phyloP scores from a whole-genome alignment of 1,139 yeast genomes.

The Scheffersomyces titani region DNA sequence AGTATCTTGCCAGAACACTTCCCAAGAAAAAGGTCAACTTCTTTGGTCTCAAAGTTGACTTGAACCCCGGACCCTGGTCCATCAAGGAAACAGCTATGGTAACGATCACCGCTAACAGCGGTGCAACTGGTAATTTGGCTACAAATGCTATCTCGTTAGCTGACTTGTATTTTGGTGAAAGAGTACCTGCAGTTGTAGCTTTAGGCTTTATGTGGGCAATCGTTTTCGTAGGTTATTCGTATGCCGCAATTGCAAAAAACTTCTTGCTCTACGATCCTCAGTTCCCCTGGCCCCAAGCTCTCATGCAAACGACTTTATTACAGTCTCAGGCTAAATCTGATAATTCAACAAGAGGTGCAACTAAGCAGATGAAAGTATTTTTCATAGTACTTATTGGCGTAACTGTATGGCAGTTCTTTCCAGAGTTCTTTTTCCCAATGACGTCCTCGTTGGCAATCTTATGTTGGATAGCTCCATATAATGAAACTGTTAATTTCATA shows the following conservation, averaged over 20 bases:
- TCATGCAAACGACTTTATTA: constrained; percentile 48
- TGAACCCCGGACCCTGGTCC: constrained; percentile 52
- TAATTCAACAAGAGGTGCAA: constrained; percentile 17
- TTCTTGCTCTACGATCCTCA: constrained; percentile 45
- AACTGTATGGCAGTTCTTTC: constrained; percentile 44
- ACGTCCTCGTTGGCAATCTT: constrained; percentile 41
- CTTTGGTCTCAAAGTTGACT: constrained; percentile 20
- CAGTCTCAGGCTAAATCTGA: constrained; percentile 31
- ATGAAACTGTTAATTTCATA: constrained; percentile 34
- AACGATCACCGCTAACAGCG: constrained; percentile 46
- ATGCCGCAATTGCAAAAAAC: constrained; percentile 45
- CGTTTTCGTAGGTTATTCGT: constrained; percentile 49
- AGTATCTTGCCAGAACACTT: constrained; percentile 34
- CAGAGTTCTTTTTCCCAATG: constrained; percentile 45
- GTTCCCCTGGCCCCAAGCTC: constrained; percentile 47
- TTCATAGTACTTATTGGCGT: constrained; percentile 27
- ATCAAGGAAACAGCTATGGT: constrained; percentile 46
- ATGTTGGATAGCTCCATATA: constrained; percentile 46
- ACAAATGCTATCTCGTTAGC: constrained; percentile 44
- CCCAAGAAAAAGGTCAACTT: constrained; percentile 27
- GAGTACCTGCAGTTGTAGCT: constrained; percentile 31
- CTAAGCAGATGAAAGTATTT: constrained; percentile 36
- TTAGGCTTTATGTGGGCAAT: constrained; percentile 46
- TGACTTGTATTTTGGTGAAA: constrained; percentile 36
- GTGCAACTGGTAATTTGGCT: constrained; percentile 49